Percentiles rank a stretch among this genome's conserved stretches.
These are phyloP conservation scores for Mycotypha africana DNA, from an alignment of 371 early-diverging fungal species.

Conservation along the genomic window DNA sequence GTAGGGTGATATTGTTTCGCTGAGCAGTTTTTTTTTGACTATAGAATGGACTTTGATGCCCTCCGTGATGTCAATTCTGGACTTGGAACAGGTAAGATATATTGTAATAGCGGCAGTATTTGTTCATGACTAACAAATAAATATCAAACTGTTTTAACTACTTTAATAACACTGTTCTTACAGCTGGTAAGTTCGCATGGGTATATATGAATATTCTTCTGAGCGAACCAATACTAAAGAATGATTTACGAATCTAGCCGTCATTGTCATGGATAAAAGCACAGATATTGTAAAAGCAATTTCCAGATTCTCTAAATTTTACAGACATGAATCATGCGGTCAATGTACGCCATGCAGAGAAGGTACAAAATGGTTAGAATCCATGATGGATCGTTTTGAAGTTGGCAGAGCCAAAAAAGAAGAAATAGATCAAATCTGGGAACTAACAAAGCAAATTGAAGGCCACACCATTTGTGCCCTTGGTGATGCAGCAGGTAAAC, in stretches of 20 bases:
- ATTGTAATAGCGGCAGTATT: no score
- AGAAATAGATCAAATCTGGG: constrained; percentile 85
- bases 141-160: neutral
- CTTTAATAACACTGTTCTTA: neutral
- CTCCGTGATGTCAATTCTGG: constrained; percentile 92
- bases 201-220: no score
- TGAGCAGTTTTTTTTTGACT: neutral
- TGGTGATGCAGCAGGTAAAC: constrained; percentile 86
- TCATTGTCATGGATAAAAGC: constrained; percentile 97
- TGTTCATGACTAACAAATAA: no score
- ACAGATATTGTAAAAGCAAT: constrained; percentile 89
- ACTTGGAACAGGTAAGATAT: constrained; percentile 86
- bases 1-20: no score
- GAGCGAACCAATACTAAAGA: no score
- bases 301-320: constrained; percentile 88
- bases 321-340: constrained; percentile 96
- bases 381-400: constrained; percentile 95
- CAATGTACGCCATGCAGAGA: constrained; percentile 99
- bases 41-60: constrained; percentile 96
- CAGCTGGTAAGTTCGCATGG: constrained; percentile 31
- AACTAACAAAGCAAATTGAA: constrained; percentile 94
- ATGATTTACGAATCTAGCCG: no score
- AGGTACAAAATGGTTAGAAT: constrained; percentile 91
- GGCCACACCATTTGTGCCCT: constrained; percentile 98
- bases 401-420: constrained; percentile 77